These are phyloP conservation scores for Samsoniella hepiali DNA, from an alignment of 2,329 filamentous ascomycete genomes.

Conservation along the genomic window DNA sequence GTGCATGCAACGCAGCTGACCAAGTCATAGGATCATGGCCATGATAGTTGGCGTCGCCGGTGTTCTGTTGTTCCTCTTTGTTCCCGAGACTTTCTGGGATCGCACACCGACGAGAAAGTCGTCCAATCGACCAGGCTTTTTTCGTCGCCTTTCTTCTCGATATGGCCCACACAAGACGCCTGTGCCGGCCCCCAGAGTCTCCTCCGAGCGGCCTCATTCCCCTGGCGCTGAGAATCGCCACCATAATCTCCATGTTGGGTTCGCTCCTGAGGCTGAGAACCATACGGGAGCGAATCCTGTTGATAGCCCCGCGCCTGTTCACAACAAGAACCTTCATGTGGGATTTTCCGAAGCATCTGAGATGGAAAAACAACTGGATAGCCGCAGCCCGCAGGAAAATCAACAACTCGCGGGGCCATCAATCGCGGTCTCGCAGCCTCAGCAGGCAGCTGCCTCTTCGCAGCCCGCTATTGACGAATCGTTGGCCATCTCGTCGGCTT, in stretches of 20 bases:
- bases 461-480: not conserved
- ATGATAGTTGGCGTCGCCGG: constrained; percentile 72
- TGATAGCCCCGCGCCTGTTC: constrained; percentile 22
- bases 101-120: constrained; percentile 58
- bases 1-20: not conserved
- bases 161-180: constrained; percentile 24
- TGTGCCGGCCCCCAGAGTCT: constrained; percentile 13
- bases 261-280: constrained; percentile 24
- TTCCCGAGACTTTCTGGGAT: constrained; percentile 96
- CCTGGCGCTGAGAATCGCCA: constrained; percentile 24
- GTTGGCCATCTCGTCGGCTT: not conserved
- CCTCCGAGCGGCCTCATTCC: constrained; percentile 20
- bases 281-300: constrained; percentile 17
- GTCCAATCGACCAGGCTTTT: constrained; percentile 43
- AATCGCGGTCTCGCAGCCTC: constrained; percentile 17
- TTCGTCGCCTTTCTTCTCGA: constrained; percentile 47
- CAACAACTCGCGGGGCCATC: not conserved
- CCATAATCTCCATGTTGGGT: constrained; percentile 32
- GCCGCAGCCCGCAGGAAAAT: not conserved
- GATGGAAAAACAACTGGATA: constrained; percentile 14
- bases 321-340: constrained; percentile 46
- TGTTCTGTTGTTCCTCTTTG: constrained; percentile 77
- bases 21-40: constrained; percentile 64
- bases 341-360: constrained; percentile 46
- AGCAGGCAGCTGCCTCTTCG: not conserved